phyloP scores from a whole-genome alignment of 805 yeast genomes.

The Candida saitoana region DNA sequence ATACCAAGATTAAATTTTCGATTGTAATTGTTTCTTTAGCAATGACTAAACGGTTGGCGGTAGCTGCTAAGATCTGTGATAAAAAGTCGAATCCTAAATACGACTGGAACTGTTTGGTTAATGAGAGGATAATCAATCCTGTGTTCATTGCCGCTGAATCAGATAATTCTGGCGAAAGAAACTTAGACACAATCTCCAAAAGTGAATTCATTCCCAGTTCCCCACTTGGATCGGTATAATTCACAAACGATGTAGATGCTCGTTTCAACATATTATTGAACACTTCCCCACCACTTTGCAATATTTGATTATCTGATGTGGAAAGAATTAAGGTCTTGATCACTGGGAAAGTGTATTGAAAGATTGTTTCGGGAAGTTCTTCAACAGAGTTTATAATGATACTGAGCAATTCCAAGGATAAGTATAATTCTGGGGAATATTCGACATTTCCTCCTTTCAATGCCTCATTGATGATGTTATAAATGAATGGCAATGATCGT shows the following conservation, averaged over 20 bases:
- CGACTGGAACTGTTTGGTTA: constrained; percentile 49
- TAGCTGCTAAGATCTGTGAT: constrained; percentile 65
- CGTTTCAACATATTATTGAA: constrained; percentile 55
- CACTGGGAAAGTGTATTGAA: constrained; percentile 41
- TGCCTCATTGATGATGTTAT: constrained; percentile 29
- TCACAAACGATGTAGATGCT: constrained; percentile 30
- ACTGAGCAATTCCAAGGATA: constrained; percentile 55
- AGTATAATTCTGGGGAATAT: constrained; percentile 57
- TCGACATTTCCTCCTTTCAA: constrained; percentile 26
- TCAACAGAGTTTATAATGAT: constrained; percentile 42
- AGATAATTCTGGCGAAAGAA: constrained; percentile 64
- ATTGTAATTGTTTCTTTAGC: constrained; percentile 71
- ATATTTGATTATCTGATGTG: constrained; percentile 69
- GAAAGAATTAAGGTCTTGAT: constrained; percentile 36
- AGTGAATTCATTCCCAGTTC: constrained; percentile 51
- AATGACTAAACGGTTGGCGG: constrained; percentile 58
- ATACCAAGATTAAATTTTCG: constrained; percentile 72
- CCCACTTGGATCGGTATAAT: constrained; percentile 26
- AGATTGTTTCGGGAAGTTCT: constrained; percentile 36
- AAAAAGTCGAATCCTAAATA: constrained; percentile 38
- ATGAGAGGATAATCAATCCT: constrained; percentile 60
- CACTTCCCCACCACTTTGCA: constrained; percentile 75
- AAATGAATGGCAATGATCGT: constrained; percentile 48
- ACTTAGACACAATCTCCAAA: constrained; percentile 61
- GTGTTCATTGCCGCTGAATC: constrained; percentile 82